Conservation (phyloP, 768 basidiomycete genomes). For the Podaxis rugospora region DNA sequence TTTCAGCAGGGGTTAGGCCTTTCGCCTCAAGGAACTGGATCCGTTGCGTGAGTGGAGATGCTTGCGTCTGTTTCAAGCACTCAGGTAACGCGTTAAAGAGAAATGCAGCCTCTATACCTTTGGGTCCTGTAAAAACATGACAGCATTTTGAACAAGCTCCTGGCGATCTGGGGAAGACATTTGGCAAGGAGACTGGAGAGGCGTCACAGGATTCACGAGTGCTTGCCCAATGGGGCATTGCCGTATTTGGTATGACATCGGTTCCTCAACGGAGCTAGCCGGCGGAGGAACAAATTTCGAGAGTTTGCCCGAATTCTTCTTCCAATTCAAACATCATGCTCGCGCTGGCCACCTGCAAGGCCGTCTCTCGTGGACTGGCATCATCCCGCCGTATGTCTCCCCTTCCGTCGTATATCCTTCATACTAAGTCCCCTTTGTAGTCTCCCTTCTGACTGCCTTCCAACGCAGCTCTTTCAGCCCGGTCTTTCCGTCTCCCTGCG, state of each 20-base stretch:
- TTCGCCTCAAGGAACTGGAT: slow-evolving; percentile 96
- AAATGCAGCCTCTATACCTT: slow-evolving; percentile 42
- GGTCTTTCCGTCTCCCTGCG: slow-evolving; percentile 20
- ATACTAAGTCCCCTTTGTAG: slow-evolving; percentile 17
- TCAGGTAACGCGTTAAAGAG: neutral
- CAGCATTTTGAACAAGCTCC: slow-evolving; percentile 77
- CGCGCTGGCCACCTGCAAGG: slow-evolving; percentile 46
- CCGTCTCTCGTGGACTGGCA: slow-evolving; percentile 42
- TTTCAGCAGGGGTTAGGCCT: slow-evolving; percentile 78
- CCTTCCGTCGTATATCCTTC: neutral
- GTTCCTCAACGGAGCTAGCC: slow-evolving; percentile 18
- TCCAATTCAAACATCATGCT: slow-evolving; percentile 37
- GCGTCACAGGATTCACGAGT: slow-evolving; percentile 16
- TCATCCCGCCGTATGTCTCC: slow-evolving; percentile 38
- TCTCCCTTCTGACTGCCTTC: slow-evolving; percentile 33
- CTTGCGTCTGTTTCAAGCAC: slow-evolving; percentile 49
- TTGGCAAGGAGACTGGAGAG: slow-evolving; percentile 14
- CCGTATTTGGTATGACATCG: slow-evolving; percentile 2
- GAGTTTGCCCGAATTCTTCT: slow-evolving; percentile 11
- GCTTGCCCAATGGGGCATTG: slow-evolving; percentile 17
- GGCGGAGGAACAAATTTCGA: slow-evolving; percentile 21
- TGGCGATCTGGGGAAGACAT: slow-evolving; percentile 56
- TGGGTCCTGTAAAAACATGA: slow-evolving; percentile 81
- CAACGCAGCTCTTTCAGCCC: slow-evolving; percentile 28
- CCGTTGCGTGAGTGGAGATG: slow-evolving; percentile 77